A percentile compares a stretch with the other conserved stretches of the same genome.
Evolutionary conservation across 352 stramenopile genomes (phyloP).

Genomic region (Pythium insidiosum): DNA sequence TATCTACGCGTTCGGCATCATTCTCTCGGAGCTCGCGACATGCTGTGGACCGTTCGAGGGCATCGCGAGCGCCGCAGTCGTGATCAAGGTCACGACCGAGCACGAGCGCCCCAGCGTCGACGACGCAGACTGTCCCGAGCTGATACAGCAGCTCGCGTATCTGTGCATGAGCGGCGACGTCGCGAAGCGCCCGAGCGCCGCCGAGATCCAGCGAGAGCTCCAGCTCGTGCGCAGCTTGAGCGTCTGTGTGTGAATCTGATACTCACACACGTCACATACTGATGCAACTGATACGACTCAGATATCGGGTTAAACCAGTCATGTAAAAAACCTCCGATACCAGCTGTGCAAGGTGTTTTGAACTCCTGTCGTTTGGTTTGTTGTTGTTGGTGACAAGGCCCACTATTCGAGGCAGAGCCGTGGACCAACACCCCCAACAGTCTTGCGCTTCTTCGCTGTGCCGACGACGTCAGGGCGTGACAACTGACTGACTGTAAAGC

Average conservation of each 20-base stretch:
- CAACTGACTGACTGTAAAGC: neutral
- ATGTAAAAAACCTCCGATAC: neutral
- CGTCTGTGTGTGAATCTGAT: slow-evolving; percentile 1
- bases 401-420: slow-evolving; percentile 5
- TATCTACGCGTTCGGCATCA: slow-evolving; percentile 82
- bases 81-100: slow-evolving; percentile 67
- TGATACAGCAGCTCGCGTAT: slow-evolving; percentile 2
- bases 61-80: slow-evolving; percentile 56
- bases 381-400: slow-evolving; percentile 3
- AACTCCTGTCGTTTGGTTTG: neutral
- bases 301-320: neutral
- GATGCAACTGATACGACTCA: neutral
- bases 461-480: neutral
- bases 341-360: slow-evolving; percentile 5
- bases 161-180: slow-evolving; percentile 9
- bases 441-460: neutral
- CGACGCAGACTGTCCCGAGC: too few relatives aligned
- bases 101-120: slow-evolving; percentile 47
- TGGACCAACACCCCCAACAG: neutral
- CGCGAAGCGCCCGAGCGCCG: slow-evolving; percentile 2
- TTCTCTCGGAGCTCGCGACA: slow-evolving; percentile 70
- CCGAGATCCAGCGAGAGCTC: slow-evolving; percentile 4
- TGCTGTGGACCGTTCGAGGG: slow-evolving; percentile 59
- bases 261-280: slow-evolving; percentile 12
- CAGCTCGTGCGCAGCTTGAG: neutral